Evolutionary conservation across 78 protist genomes (phyloP), one percentile per base, ranked within the genome.

Genomic region (Cavenderia fasciculata): DNA sequence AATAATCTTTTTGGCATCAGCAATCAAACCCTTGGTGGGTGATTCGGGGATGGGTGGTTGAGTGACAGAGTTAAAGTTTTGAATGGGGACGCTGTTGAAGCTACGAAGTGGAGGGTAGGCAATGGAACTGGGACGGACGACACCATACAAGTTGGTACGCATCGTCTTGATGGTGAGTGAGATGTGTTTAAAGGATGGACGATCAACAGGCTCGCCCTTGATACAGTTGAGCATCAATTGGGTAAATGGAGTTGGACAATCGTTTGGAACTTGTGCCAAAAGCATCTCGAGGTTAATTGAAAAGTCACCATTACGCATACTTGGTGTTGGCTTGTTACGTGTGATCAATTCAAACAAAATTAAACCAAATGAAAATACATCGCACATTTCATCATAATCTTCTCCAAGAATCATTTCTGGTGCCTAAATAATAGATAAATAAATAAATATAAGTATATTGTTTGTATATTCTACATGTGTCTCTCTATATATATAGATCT

Each of bases 331-430:
- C 44, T 82, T 82, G 36, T 25, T 61, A 33, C 90, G 51, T n/a
- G 69, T 82, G 23, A 82, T 82, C 49, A 82, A 27, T 36, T 82
- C 90, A 25, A 52, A 82, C 25, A 82, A 43, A 5, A 82, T 33
- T 49, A 82, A 68, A 46, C 90, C 90, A 82, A 82, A 82, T 68
- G 90, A 82, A 54, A 82, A 82, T 10, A 82, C 75, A 82, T 82
- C 90, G 29, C 70, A 82, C 25, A 47, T 82, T 47, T 82, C 78
- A 29, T 82, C 90, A 68, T 82, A 82, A 57, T 82, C 90, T 33
- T 68, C 56, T 29, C 90, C 90, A 16, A 44, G 65, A 25, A 82
- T 82, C 90, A 82, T 82, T 36, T 82, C 75, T 11, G 41, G 57
- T 71, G 41, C 52, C 52, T 46, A 51, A 36, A 71, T 18, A 54